A percentile compares a stretch with the other conserved stretches of the same genome.
phyloP scores from a whole-genome alignment of 352 stramenopile species.

The Phytopythium ostracodes region DNA sequence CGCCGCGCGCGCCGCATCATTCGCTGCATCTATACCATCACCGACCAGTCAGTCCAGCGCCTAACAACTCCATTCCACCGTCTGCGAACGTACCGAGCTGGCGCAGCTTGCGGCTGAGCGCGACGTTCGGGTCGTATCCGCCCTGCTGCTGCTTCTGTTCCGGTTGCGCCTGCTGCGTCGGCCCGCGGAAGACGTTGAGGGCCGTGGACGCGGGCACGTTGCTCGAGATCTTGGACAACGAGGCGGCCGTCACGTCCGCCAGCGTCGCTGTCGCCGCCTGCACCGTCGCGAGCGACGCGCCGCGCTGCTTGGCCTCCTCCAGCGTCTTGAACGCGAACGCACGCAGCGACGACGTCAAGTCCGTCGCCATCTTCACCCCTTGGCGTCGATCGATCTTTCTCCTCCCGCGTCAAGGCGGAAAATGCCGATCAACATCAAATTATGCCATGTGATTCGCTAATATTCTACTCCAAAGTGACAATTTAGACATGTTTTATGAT shows the following conservation, averaged over 20 bases:
- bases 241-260: constrained; percentile 27
- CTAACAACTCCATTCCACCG: neutral
- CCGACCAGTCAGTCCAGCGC: neutral
- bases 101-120: constrained; percentile 13
- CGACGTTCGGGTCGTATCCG: constrained; percentile 17
- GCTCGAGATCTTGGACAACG: constrained; percentile 45
- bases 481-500: neutral
- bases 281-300: constrained; percentile 50
- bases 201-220: constrained; percentile 36
- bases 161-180: constrained; percentile 13
- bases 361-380: constrained; percentile 45
- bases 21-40: constrained; percentile 30
- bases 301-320: constrained; percentile 56
- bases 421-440: neutral
- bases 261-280: constrained; percentile 33
- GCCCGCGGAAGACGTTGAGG: constrained; percentile 26
- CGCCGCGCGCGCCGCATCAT: constrained; percentile 33
- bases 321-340: constrained; percentile 79
- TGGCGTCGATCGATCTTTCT: neutral
- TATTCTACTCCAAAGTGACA: constrained; percentile 1
- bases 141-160: constrained; percentile 10
- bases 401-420: neutral
- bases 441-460: constrained; percentile 7
- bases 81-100: neutral
- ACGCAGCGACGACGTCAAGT: constrained; percentile 61